These are phyloP conservation scores for Ascochyta koolunga DNA, from an alignment of 2,329 filamentous ascomycete genomes.

Conservation along the genomic window DNA sequence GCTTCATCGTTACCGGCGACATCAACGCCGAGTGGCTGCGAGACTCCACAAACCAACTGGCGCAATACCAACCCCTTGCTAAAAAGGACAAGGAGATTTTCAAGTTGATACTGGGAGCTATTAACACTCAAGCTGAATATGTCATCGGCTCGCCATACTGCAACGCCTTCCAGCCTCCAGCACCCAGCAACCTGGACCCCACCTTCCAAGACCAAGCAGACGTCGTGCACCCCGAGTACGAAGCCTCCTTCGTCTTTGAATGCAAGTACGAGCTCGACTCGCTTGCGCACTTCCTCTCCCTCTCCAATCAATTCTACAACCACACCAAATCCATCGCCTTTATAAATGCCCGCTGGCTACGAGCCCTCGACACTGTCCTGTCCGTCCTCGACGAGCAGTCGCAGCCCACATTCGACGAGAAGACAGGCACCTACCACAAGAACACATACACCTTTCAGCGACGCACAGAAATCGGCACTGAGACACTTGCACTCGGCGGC, in stretches of 20 bases:
- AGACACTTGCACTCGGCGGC: conserved; percentile 82
- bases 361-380: conserved; percentile 76
- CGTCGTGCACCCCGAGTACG: conserved; percentile 82
- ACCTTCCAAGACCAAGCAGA: conserved; percentile 84
- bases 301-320: conserved; percentile 85
- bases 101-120: conserved; percentile 84
- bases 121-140: conserved; percentile 95
- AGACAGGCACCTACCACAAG: conserved; percentile 66
- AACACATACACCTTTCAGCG: conserved; percentile 92
- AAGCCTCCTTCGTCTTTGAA: conserved; percentile 86
- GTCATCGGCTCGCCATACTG: conserved; percentile 95
- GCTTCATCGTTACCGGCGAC: conserved; percentile 91
- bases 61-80: conserved; percentile 85
- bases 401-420: conserved; percentile 75
- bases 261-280: conserved; percentile 99
- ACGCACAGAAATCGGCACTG: conserved; percentile 79
- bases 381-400: conserved; percentile 79
- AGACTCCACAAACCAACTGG: conserved; percentile 91
- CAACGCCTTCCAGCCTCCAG: conserved; percentile 96
- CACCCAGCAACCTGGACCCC: conserved; percentile 74
- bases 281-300: conserved; percentile 84
- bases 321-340: conserved; percentile 80
- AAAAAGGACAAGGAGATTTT: conserved; percentile 80
- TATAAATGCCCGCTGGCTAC: conserved; percentile 77
- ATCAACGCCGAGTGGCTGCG: conserved; percentile 93